Evolutionary conservation across 2,329 filamentous ascomycete species (phyloP).

Genomic region (Ophiosphaerella narmari): DNA sequence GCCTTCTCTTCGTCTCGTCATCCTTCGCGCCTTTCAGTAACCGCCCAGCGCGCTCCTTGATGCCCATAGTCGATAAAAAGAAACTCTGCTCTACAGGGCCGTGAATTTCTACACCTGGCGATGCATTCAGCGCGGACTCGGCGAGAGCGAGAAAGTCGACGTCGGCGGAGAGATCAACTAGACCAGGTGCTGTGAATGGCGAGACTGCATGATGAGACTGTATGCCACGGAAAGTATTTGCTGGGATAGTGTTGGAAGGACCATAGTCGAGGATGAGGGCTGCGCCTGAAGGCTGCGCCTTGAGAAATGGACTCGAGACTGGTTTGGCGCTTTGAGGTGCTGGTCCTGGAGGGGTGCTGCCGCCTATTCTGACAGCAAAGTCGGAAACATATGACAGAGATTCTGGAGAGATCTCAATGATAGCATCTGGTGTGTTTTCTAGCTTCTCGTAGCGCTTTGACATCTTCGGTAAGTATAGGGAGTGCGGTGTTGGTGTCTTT

Average conservation of each 20-base stretch:
- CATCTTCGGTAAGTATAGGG: conserved; percentile 80
- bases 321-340: conserved; percentile 16
- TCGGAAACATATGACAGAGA: conserved; percentile 78
- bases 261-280: conserved; percentile 98
- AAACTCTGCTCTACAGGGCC: conserved; percentile 84
- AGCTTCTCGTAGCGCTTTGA: conserved; percentile 79
- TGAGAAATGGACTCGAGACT: conserved; percentile 49
- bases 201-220: conserved; percentile 74
- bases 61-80: conserved; percentile 82
- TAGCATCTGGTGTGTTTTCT: conserved; percentile 67
- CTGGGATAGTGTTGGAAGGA: conserved; percentile 74
- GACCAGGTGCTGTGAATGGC: conserved; percentile 78
- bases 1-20: conserved; percentile 49
- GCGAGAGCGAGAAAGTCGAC: conserved; percentile 91
- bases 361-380: conserved; percentile 84
- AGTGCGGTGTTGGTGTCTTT: conserved; percentile 76
- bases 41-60: conserved; percentile 53
- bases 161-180: conserved; percentile 87
- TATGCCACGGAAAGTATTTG: conserved; percentile 91
- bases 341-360: conserved; percentile 46
- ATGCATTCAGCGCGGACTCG: conserved; percentile 76
- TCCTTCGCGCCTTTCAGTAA: conserved; percentile 44
- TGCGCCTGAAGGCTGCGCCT: conserved; percentile 72
- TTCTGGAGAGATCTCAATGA: conserved; percentile 91
- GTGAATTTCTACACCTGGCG: conserved; percentile 84